These are phyloP conservation scores for Kondoa malvinella DNA, from an alignment of 768 basidiomycete species.

Conservation along the genomic window DNA sequence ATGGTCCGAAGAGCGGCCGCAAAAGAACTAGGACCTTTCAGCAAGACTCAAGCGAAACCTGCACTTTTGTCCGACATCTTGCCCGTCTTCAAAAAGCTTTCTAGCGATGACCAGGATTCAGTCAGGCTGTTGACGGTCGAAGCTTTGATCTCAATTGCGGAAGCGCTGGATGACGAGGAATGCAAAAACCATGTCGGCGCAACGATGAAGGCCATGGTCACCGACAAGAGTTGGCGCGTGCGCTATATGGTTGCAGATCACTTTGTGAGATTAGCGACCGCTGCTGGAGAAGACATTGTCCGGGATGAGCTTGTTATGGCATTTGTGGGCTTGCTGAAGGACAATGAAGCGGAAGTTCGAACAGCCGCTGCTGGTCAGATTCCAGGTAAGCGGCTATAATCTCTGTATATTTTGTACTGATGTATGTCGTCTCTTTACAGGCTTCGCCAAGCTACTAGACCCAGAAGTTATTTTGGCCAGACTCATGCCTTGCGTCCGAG, in stretches of 20 bases:
- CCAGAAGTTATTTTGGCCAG: slow-evolving; percentile 82
- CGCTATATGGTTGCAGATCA: slow-evolving; percentile 96
- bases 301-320: slow-evolving; percentile 85
- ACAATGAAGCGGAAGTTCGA: slow-evolving; percentile 95
- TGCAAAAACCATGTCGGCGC: slow-evolving; percentile 75
- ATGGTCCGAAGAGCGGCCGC: slow-evolving; percentile 96
- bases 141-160: slow-evolving; percentile 79
- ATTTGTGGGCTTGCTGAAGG: slow-evolving; percentile 83
- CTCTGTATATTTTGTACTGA: background rate
- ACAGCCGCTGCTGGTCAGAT: slow-evolving; percentile 93
- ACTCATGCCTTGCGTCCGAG: slow-evolving; percentile 84
- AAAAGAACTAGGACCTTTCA: slow-evolving; percentile 61
- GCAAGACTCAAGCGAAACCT: slow-evolving; percentile 58
- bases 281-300: slow-evolving; percentile 73
- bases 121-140: slow-evolving; percentile 89
- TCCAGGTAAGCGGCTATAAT: slow-evolving; percentile 47
- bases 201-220: slow-evolving; percentile 69
- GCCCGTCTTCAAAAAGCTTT: slow-evolving; percentile 79
- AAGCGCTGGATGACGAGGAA: slow-evolving; percentile 67
- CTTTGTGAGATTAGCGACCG: slow-evolving; percentile 88
- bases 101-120: slow-evolving; percentile 93
- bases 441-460: slow-evolving; percentile 84
- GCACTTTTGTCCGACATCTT: slow-evolving; percentile 73
- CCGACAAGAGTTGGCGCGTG: slow-evolving; percentile 96
- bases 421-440: slow-evolving; percentile 36